Conservation (phyloP, 2,329 filamentous ascomycete genomes). For the Leptographium wingfieldii region DNA sequence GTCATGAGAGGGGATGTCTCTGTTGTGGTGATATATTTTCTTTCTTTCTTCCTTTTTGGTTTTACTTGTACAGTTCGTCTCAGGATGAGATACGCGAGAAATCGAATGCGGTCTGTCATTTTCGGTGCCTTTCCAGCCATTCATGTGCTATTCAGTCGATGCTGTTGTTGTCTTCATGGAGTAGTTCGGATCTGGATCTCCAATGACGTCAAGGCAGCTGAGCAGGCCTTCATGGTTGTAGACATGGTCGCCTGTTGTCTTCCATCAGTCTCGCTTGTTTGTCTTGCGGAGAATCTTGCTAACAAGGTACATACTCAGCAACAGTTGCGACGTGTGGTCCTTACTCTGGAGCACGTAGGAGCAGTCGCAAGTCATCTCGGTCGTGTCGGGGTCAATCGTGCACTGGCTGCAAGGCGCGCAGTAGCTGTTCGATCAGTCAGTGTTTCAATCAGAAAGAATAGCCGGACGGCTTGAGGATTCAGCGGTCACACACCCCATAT, state of each 20-base stretch:
- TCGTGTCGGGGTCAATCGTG: conserved; percentile 6
- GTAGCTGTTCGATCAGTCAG: not conserved
- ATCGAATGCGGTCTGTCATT: no score
- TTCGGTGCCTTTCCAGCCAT: not conserved
- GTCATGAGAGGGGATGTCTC: conserved; percentile 8
- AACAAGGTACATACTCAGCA: not conserved
- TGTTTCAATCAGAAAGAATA: not conserved
- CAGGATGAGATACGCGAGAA: no score
- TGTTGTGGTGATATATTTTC: not conserved
- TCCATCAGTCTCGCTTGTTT: not conserved
- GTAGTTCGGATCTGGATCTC: not conserved
- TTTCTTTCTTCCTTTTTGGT: not conserved
- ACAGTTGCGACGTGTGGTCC: conserved; percentile 3
- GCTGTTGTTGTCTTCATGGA: not conserved
- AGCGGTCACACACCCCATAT: not conserved
- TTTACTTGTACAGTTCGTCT: not conserved
- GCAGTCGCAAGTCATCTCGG: conserved; percentile 8
- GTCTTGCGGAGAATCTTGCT: not conserved
- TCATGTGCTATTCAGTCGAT: not conserved
- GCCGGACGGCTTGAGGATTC: not conserved
- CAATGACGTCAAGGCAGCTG: conserved; percentile 2
- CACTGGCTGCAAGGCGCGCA: conserved; percentile 10
- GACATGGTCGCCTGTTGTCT: conserved; percentile 6
- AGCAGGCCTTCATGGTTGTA: conserved; percentile 5
- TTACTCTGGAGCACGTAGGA: not conserved